Evolutionary conservation across 176 grass and related monocot species (phyloP).

Genomic region (Phyllostachys edulis): DNA sequence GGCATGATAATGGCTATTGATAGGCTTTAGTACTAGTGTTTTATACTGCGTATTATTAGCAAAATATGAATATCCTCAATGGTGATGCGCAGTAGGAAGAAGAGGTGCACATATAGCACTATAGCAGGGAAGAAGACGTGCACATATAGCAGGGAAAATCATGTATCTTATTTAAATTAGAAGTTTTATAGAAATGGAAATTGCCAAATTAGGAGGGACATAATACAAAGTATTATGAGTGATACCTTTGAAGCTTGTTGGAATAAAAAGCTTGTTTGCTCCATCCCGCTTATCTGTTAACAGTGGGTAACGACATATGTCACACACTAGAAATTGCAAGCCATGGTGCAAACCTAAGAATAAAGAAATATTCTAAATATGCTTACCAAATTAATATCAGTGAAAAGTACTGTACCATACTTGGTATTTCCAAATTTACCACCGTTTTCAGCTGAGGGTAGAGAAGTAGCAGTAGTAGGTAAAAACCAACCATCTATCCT

Average conservation of each 20-base stretch:
- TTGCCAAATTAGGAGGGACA: background rate
- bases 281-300: constrained; percentile 96
- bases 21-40: background rate
- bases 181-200: background rate
- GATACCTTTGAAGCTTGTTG: constrained; percentile 94
- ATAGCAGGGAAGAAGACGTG: background rate
- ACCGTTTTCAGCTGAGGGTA: constrained; percentile 45
- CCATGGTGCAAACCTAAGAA: background rate
- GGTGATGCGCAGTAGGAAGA: background rate
- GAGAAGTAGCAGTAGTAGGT: constrained; percentile 38
- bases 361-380: constrained; percentile 11
- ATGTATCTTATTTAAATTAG: constrained; percentile 3
- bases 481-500: constrained; percentile 98
- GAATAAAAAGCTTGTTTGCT: constrained; percentile 97
- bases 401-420: constrained; percentile 75
- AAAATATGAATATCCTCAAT: constrained; percentile 25
- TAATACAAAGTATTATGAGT: background rate
- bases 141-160: constrained; percentile 5
- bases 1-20: constrained; percentile 16
- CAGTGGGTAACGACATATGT: constrained; percentile 14
- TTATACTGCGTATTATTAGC: background rate
- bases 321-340: constrained; percentile 17
- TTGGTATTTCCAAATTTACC: constrained; percentile 62
- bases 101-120: background rate
- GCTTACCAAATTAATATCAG: constrained; percentile 93